Evolutionary conservation across 345 rosid genomes (phyloP).

Genomic region (Brassica incana): DNA sequence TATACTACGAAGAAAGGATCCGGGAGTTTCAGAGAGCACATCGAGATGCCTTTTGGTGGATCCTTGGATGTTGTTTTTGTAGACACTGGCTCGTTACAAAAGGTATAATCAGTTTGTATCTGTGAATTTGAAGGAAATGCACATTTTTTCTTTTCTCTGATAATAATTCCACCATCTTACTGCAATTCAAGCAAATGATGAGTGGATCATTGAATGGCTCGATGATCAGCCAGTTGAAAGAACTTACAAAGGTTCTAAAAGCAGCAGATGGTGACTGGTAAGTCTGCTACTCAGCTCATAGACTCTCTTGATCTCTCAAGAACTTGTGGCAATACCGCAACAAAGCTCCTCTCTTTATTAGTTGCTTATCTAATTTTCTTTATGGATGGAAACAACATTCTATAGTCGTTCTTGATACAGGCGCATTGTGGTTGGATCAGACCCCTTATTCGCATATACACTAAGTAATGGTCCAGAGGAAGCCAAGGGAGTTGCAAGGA

Average conservation of each 20-base stretch:
- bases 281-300: slow-evolving; percentile 11
- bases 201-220: slow-evolving; percentile 41
- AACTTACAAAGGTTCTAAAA: slow-evolving; percentile 47
- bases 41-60: slow-evolving; percentile 48
- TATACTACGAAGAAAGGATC: slow-evolving; percentile 45
- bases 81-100: slow-evolving; percentile 36
- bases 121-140: neutral
- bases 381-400: neutral
- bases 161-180: neutral
- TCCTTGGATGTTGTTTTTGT: slow-evolving; percentile 52
- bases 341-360: neutral
- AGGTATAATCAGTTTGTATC: slow-evolving; percentile 19
- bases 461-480: slow-evolving; percentile 30
- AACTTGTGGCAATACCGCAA: neutral
- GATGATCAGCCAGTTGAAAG: slow-evolving; percentile 36
- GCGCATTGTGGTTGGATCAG: slow-evolving; percentile 65
- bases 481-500: slow-evolving; percentile 40
- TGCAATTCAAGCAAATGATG: slow-evolving; percentile 18
- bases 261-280: slow-evolving; percentile 59
- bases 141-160: slow-evolving; percentile 2
- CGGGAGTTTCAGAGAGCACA: slow-evolving; percentile 43
- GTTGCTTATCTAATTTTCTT: neutral
- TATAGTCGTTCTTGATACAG: slow-evolving; percentile 37
- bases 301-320: slow-evolving; percentile 16
- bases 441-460: slow-evolving; percentile 47